Conservation (phyloP, 768 basidiomycete species). For the Macrolepiota albuminosa region DNA sequence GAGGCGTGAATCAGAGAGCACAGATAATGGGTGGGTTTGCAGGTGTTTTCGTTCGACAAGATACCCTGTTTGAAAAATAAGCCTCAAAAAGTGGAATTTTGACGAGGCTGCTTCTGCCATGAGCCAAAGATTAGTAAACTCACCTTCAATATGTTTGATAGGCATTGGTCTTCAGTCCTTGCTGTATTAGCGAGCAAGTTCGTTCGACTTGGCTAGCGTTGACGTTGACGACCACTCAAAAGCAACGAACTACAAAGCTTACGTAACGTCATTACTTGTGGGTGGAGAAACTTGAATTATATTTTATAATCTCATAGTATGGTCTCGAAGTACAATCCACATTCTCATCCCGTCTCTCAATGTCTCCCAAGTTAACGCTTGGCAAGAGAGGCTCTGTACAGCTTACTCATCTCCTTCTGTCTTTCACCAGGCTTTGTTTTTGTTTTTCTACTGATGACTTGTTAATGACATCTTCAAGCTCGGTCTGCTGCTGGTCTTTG, state of each 20-base stretch:
- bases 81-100: slow-evolving; percentile 6
- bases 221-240: slow-evolving; percentile 23
- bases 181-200: slow-evolving; percentile 23
- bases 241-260: slow-evolving; percentile 14
- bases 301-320: no score
- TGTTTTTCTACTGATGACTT: background rate
- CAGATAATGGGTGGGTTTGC: slow-evolving; percentile 74
- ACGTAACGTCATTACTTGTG: slow-evolving; percentile 12
- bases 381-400: background rate
- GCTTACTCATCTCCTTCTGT: background rate
- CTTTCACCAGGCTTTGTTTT: background rate
- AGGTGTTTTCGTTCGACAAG: slow-evolving; percentile 85
- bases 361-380: background rate
- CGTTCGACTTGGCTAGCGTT: slow-evolving; percentile 27
- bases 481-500: background rate
- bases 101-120: background rate
- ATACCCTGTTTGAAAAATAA: slow-evolving; percentile 50
- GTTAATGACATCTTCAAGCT: background rate
- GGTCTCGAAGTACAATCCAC: background rate
- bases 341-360: background rate
- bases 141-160: slow-evolving; percentile 82
- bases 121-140: slow-evolving; percentile 19
- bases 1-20: slow-evolving; percentile 85
- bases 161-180: slow-evolving; percentile 47
- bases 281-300: no score